Percentiles rank a stretch among this genome's conserved stretches.
Evolutionary conservation across 345 rosid species (phyloP).

Genomic region (Pelargonium nanum): DNA sequence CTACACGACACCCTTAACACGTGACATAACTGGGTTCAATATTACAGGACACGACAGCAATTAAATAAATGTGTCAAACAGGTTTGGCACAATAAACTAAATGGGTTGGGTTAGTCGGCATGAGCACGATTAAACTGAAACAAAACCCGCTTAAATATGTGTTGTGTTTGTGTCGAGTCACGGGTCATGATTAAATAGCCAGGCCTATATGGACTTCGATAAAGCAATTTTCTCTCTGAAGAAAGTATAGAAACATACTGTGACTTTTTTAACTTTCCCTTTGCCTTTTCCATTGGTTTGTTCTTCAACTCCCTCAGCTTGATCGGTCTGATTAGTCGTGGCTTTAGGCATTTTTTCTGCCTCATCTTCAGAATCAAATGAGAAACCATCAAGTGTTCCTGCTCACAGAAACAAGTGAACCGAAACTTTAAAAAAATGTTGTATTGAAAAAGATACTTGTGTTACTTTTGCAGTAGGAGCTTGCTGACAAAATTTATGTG

Average conservation of each 20-base stretch:
- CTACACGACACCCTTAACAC: no score
- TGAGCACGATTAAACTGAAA: no score
- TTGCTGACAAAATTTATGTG: neutral
- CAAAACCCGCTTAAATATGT: no score
- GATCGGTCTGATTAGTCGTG: conserved; percentile 33
- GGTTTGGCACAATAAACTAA: no score
- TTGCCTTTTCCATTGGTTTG: conserved; percentile 39
- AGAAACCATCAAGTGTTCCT: conserved; percentile 87
- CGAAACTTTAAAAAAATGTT: neutral
- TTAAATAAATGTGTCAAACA: no score
- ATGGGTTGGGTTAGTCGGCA: no score
- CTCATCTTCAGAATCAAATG: conserved; percentile 82
- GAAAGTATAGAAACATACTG: conserved; percentile 33
- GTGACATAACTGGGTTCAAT: no score
- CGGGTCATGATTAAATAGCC: no score
- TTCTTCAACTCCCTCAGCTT: conserved; percentile 42
- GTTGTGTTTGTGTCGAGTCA: no score
- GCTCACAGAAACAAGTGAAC: conserved; percentile 9
- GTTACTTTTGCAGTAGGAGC: neutral
- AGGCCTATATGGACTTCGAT: no score
- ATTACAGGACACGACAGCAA: no score
- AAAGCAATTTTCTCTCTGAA: neutral
- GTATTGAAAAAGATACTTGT: neutral
- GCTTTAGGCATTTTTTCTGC: conserved; percentile 44
- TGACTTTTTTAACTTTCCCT: conserved; percentile 46